Base-by-base conservation (phyloP, 768 basidiomycete species). In the Rhodocollybia butyracea region DNA sequence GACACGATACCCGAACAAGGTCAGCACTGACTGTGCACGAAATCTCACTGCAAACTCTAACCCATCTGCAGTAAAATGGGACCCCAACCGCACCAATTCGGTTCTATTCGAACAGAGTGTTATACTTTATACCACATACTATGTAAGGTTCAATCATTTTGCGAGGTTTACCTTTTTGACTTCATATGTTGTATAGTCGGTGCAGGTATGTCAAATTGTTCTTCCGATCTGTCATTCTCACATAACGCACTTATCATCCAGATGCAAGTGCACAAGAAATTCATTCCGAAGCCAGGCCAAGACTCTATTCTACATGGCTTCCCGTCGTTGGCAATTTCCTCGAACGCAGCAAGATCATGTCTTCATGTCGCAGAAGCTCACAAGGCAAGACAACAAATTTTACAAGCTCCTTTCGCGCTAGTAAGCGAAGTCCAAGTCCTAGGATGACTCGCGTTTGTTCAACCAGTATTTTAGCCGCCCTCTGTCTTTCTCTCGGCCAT, bases 321-420 rank as follows among this genome's bases (percentile, higher is more conserved):
- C 84, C 83, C 66, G 77, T 80, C 39, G 85, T 83, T 42, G 75
- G 84, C 5, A 80, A 46, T 54, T 19, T 54, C 42, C 34, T 31
- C 43, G 19, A 54, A 54, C 38, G 32, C 53, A 4, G 53, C 86
- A 1, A 72, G 85, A 13, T 83, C 83, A 1, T 79, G 75, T 41
- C 73, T 74, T 19, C 82, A 82, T 53, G 73, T 88, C 27, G 62
- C 82, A 45, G 82, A 85, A 34, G 22, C 24, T 15, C 26, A 19
- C 31, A 38, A 34, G 54, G 67, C 70, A n/a, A 69, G 62, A 65
- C 26, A 27, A 59, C 0, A 3, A 5, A 17, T 31, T 8, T 12
- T 50, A 19, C 32, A 63, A 54, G 62, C 38, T 54, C 31, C 53
- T 26, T 5, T 32, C 2, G 19, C 3, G 17, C n/a, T 54, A 17